Conservation (phyloP, 768 basidiomycete species). For the Obba rivulosa region DNA sequence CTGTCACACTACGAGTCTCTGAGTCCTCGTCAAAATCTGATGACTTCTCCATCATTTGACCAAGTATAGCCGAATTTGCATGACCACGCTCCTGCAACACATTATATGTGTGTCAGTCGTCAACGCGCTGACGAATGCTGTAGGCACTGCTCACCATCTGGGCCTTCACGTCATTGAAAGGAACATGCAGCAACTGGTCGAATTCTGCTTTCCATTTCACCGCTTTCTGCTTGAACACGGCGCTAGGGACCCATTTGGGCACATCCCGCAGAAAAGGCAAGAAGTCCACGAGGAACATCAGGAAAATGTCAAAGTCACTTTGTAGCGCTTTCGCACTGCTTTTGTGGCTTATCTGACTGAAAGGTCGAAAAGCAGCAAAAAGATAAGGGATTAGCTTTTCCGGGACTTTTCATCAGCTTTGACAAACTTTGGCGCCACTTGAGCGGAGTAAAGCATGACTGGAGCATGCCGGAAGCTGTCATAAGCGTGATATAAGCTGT, state of each 20-base stretch:
- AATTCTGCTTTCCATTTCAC: neutral
- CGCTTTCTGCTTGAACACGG: conserved; percentile 2
- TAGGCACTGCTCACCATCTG: neutral
- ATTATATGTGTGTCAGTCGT: too few relatives aligned
- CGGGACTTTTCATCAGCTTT: too few relatives aligned
- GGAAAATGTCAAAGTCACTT: neutral
- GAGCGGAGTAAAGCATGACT: too few relatives aligned
- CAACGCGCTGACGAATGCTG: too few relatives aligned
- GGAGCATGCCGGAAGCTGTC: too few relatives aligned
- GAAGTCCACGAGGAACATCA: conserved; percentile 1
- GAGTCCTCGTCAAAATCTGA: conserved; percentile 3
- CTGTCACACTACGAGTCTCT: conserved; percentile 2
- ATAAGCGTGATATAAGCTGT: too few relatives aligned
- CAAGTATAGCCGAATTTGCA: neutral
- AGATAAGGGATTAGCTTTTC: too few relatives aligned
- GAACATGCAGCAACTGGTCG: neutral
- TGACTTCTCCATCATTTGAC: neutral
- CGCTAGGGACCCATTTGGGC: conserved; percentile 5
- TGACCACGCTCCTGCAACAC: too few relatives aligned
- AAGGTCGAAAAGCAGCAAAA: too few relatives aligned
- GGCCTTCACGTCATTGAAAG: neutral
- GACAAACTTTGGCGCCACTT: too few relatives aligned
- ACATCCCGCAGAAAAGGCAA: conserved; percentile 6
- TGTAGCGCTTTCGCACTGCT: neutral
- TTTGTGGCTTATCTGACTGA: too few relatives aligned